Evolutionary conservation across 2,329 filamentous ascomycete genomes (phyloP).

Genomic region (Zasmidium angulare): DNA sequence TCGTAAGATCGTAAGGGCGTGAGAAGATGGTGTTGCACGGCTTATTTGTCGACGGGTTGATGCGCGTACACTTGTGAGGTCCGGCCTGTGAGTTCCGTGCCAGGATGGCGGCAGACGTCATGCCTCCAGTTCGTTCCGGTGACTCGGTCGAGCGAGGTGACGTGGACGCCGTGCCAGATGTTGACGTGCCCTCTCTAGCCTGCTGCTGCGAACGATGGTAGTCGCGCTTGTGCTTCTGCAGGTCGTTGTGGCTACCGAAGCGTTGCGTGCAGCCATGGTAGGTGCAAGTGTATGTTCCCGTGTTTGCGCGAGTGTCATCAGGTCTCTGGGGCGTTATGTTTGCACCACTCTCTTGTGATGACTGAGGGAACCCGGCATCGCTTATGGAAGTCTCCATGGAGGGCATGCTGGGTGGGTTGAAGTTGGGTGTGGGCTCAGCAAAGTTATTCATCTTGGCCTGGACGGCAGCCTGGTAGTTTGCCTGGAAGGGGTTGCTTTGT

Average conservation of each 20-base stretch:
- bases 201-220: slow-evolving; percentile 73
- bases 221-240: slow-evolving; percentile 96
- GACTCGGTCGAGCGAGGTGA: slow-evolving; percentile 34
- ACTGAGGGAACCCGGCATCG: slow-evolving; percentile 49
- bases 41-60: slow-evolving; percentile 93
- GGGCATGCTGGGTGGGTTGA: slow-evolving; percentile 56
- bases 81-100: slow-evolving; percentile 83
- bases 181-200: slow-evolving; percentile 32
- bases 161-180: slow-evolving; percentile 36
- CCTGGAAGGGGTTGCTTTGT: slow-evolving; percentile 23
- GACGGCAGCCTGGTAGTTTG: slow-evolving; percentile 30
- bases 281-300: slow-evolving; percentile 92
- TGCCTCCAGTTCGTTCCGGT: slow-evolving; percentile 37
- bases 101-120: slow-evolving; percentile 57
- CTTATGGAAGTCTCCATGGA: slow-evolving; percentile 63
- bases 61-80: slow-evolving; percentile 87
- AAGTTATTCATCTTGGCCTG: slow-evolving; percentile 28
- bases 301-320: slow-evolving; percentile 66
- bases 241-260: slow-evolving; percentile 80
- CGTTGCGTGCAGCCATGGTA: slow-evolving; percentile 87
- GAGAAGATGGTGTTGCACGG: slow-evolving; percentile 94
- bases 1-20: slow-evolving; percentile 89
- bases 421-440: slow-evolving; percentile 52
- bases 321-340: slow-evolving; percentile 52
- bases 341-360: slow-evolving; percentile 38